A percentile compares a stretch with the other conserved stretches of the same genome.
Conservation (phyloP, 352 stramenopile genomes). For the Phytophthora macrochlamydospora region DNA sequence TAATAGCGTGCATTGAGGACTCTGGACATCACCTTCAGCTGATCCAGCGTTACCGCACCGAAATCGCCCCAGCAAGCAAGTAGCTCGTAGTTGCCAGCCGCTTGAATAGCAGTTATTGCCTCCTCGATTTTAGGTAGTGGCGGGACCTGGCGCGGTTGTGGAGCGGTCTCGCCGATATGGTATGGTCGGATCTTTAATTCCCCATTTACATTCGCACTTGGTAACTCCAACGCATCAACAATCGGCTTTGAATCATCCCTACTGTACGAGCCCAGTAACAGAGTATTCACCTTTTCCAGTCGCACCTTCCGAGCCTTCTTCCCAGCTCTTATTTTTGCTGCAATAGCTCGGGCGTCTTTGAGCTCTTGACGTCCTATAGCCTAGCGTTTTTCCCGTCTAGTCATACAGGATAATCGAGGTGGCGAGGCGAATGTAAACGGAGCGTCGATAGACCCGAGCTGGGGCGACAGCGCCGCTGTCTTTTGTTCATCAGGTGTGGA, state of each 20-base stretch:
- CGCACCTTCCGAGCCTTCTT: background rate
- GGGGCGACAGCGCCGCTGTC: background rate
- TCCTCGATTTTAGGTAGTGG: constrained; percentile 6
- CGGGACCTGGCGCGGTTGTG: background rate
- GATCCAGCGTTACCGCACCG: background rate
- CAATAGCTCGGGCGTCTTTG: background rate
- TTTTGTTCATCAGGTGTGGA: background rate
- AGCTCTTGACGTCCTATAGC: background rate
- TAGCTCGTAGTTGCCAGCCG: background rate
- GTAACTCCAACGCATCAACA: background rate
- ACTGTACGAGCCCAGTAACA: background rate
- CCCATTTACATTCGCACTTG: background rate
- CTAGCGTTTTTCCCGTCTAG: background rate
- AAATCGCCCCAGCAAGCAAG: constrained; percentile 9
- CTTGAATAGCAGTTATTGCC: background rate
- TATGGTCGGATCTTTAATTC: background rate
- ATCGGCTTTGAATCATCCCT: background rate
- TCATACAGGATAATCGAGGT: background rate
- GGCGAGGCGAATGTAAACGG: background rate
- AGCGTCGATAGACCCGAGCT: background rate
- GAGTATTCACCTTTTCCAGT: background rate
- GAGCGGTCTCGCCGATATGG: background rate
- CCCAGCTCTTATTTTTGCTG: background rate
- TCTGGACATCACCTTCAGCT: background rate
- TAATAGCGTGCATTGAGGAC: background rate